These are phyloP conservation scores for Aspergillus fumigatiaffinis DNA, from an alignment of 2,329 filamentous ascomycete genomes.

Conservation along the genomic window DNA sequence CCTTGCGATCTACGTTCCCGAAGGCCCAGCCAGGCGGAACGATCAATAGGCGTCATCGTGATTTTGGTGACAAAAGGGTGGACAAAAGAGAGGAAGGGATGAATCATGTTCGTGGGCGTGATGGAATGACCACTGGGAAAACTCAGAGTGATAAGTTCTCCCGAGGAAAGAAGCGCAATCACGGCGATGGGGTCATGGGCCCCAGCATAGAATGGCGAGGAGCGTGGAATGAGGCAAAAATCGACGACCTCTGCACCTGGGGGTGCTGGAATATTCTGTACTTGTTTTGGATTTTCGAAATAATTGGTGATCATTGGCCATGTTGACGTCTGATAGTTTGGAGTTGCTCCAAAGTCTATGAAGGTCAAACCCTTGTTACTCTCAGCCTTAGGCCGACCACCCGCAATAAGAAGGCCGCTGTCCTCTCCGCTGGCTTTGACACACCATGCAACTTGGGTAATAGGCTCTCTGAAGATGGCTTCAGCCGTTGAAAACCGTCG, in stretches of 20 bases:
- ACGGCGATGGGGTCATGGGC: slow-evolving; percentile 88
- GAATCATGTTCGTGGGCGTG: slow-evolving; percentile 86
- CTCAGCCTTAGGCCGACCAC: slow-evolving; percentile 66
- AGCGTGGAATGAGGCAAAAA: slow-evolving; percentile 77
- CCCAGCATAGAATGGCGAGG: slow-evolving; percentile 79
- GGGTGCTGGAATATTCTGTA: slow-evolving; percentile 70
- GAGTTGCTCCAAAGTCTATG: slow-evolving; percentile 82
- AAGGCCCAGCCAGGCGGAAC: slow-evolving; percentile 84
- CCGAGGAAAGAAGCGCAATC: slow-evolving; percentile 73
- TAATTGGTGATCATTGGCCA: slow-evolving; percentile 80
- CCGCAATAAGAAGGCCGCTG: slow-evolving; percentile 80
- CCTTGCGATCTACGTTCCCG: slow-evolving; percentile 77
- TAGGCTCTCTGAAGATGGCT: slow-evolving; percentile 65
- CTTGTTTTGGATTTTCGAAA: slow-evolving; percentile 70
- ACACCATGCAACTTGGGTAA: slow-evolving; percentile 82
- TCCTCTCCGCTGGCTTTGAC: slow-evolving; percentile 92
- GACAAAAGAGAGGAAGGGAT: slow-evolving; percentile 79
- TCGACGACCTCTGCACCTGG: slow-evolving; percentile 71
- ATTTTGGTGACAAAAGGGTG: slow-evolving; percentile 81
- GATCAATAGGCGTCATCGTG: slow-evolving; percentile 68
- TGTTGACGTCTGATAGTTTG: slow-evolving; percentile 83
- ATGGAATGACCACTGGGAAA: slow-evolving; percentile 92
- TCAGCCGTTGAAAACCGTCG: slow-evolving; percentile 44
- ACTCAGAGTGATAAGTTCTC: slow-evolving; percentile 82
- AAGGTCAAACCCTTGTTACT: slow-evolving; percentile 77